Evolutionary conservation across 1,284 basidiomycete genomes (phyloP).

Genomic region (Ustilago lituana): DNA sequence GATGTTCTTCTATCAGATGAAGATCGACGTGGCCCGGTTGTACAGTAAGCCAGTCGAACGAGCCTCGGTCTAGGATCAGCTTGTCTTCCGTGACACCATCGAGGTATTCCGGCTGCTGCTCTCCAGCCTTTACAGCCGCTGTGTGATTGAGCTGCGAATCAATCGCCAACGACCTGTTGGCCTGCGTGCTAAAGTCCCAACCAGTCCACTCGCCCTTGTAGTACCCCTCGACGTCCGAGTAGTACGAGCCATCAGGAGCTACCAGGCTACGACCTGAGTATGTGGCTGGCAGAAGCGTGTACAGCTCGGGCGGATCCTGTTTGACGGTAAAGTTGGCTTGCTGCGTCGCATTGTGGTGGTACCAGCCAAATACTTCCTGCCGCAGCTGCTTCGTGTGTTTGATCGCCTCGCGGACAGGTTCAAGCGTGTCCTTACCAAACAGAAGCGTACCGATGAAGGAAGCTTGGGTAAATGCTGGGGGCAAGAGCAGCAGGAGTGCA

Average conservation of each 20-base stretch:
- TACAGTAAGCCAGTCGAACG: slow-evolving; percentile 25
- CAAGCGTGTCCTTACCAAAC: slow-evolving; percentile 32
- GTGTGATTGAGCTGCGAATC: slow-evolving; percentile 27
- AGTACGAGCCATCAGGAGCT: slow-evolving; percentile 30
- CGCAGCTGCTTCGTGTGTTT: slow-evolving; percentile 27
- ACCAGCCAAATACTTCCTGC: slow-evolving; percentile 32
- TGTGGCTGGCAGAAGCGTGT: slow-evolving; percentile 16
- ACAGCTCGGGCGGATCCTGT: slow-evolving; percentile 19
- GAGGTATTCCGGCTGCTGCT: slow-evolving; percentile 7
- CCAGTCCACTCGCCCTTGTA: slow-evolving; percentile 46
- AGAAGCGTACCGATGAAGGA: slow-evolving; percentile 17
- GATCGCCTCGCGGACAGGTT: slow-evolving; percentile 31
- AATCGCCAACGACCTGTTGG: slow-evolving; percentile 24
- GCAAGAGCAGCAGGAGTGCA: background rate
- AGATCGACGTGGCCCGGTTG: slow-evolving; percentile 20
- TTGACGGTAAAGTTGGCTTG: slow-evolving; percentile 40
- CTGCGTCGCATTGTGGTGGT: slow-evolving; percentile 26
- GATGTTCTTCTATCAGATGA: slow-evolving; percentile 36
- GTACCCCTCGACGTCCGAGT: slow-evolving; percentile 31
- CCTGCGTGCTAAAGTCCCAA: slow-evolving; percentile 33
- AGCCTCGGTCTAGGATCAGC: slow-evolving; percentile 15
- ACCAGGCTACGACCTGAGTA: slow-evolving; percentile 17
- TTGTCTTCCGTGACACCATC: slow-evolving; percentile 5
- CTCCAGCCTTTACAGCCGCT: background rate
- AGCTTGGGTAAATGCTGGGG: slow-evolving; percentile 5